phyloP scores from a whole-genome alignment of 2,329 filamentous ascomycete genomes.

The Didymella glomerata region DNA sequence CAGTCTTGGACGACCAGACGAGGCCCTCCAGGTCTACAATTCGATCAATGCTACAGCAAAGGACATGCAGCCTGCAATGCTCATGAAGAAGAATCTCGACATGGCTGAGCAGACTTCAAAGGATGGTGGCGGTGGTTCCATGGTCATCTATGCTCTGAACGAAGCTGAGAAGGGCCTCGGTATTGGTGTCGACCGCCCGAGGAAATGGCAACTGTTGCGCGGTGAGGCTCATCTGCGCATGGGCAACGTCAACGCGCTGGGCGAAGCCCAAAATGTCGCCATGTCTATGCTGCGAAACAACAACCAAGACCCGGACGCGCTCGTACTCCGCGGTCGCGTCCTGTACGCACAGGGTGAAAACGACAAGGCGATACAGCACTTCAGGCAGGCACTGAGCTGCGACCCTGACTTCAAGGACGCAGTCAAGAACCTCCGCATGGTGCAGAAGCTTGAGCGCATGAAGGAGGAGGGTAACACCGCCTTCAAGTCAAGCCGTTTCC shows the following conservation, averaged over 20 bases:
- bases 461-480: constrained; percentile 92
- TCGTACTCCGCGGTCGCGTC: constrained; percentile 86
- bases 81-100: constrained; percentile 83
- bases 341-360: constrained; percentile 94
- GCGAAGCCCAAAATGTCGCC: constrained; percentile 90
- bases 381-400: constrained; percentile 86
- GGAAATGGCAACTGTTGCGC: constrained; percentile 93
- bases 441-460: constrained; percentile 90
- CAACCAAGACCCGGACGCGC: constrained; percentile 89
- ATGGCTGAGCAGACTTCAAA: constrained; percentile 81
- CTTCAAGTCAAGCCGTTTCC: constrained; percentile 85
- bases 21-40: constrained; percentile 83
- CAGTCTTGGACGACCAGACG: constrained; percentile 82
- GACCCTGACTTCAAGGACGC: constrained; percentile 92
- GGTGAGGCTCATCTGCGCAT: constrained; percentile 93
- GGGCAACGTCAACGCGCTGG: constrained; percentile 85
- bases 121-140: constrained; percentile 81
- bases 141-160: constrained; percentile 91
- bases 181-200: constrained; percentile 76
- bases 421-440: constrained; percentile 85
- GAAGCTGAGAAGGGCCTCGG: constrained; percentile 86
- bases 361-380: constrained; percentile 90
- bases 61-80: constrained; percentile 81
- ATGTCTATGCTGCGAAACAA: constrained; percentile 87
- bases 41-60: constrained; percentile 84